Conservation (phyloP, 2,329 filamentous ascomycete species). For the Fusarium lateritium region DNA sequence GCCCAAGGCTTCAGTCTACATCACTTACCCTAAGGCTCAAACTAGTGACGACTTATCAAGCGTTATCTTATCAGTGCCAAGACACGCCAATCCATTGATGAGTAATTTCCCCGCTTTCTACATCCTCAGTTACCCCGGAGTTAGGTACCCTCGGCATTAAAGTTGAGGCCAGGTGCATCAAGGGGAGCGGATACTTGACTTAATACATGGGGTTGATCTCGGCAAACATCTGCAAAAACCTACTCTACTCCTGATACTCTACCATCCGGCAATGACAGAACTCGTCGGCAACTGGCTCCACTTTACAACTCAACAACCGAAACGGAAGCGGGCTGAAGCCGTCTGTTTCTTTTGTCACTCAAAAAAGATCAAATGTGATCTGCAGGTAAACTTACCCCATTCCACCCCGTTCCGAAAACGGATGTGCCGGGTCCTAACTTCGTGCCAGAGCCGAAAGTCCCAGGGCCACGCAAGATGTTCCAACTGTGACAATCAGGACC, state of each 20-base stretch:
- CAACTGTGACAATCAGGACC: slow-evolving; percentile 48
- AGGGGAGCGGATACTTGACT: not conserved
- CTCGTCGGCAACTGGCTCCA: slow-evolving; percentile 53
- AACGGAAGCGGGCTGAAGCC: slow-evolving; percentile 51
- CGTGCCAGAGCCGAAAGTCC: slow-evolving; percentile 32
- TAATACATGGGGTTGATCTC: slow-evolving; percentile 3
- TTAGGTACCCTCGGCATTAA: not conserved
- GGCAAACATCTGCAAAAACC: not conserved
- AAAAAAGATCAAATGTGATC: slow-evolving; percentile 56
- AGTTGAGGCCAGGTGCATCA: not conserved
- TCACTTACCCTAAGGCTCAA: not conserved
- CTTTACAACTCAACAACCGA: slow-evolving; percentile 51
- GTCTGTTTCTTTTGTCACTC: slow-evolving; percentile 52
- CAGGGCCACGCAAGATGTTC: slow-evolving; percentile 48
- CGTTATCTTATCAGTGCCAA: not conserved
- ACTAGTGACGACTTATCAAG: not conserved
- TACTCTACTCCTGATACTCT: not conserved
- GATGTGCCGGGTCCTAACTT: not conserved
- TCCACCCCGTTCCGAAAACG: not conserved
- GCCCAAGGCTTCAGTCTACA: not conserved
- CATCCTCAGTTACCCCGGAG: not conserved
- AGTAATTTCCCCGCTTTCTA: not conserved
- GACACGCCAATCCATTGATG: not conserved
- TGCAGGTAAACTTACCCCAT: slow-evolving; percentile 42
- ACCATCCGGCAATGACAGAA: slow-evolving; percentile 48